Percentiles rank a stretch among this genome's conserved stretches.
These are phyloP conservation scores for Neurospora tetraspora DNA, from an alignment of 495 filamentous ascomycete species.

Conservation along the genomic window DNA sequence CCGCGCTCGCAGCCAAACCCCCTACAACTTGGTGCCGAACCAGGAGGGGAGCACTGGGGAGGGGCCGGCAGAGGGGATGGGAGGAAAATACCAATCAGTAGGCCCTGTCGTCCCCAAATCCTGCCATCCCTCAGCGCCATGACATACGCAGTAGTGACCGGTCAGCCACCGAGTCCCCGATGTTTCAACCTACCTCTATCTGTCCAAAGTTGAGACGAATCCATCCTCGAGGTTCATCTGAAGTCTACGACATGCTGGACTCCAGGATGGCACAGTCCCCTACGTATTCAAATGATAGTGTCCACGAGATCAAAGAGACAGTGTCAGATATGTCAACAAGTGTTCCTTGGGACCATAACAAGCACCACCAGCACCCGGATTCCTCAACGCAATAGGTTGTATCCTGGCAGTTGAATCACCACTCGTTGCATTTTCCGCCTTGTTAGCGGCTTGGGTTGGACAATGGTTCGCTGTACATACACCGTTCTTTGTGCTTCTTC, in stretches of 20 bases:
- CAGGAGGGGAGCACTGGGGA: constrained; percentile 2
- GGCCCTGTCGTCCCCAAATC: background rate
- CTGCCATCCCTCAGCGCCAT: background rate
- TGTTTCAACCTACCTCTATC: background rate
- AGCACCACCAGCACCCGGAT: background rate
- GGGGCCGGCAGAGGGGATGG: background rate
- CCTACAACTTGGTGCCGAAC: background rate
- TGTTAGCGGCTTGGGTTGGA: background rate
- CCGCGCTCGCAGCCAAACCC: background rate
- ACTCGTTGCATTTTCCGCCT: background rate
- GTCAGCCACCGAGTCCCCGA: background rate
- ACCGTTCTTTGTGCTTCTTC: background rate
- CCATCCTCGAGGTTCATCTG: background rate
- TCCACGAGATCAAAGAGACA: background rate
- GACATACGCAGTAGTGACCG: background rate
- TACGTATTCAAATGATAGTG: background rate
- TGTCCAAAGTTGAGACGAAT: background rate
- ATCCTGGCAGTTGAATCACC: background rate
- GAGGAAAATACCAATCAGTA: background rate
- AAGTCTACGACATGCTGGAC: background rate
- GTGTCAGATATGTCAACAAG: background rate
- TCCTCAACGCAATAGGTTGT: background rate
- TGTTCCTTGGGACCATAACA: background rate
- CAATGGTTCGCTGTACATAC: background rate
- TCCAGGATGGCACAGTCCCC: background rate